A percentile compares a stretch with the other conserved stretches of the same genome.
phyloP scores from a whole-genome alignment of 179 eudicot species.

The Silene coronaria region DNA sequence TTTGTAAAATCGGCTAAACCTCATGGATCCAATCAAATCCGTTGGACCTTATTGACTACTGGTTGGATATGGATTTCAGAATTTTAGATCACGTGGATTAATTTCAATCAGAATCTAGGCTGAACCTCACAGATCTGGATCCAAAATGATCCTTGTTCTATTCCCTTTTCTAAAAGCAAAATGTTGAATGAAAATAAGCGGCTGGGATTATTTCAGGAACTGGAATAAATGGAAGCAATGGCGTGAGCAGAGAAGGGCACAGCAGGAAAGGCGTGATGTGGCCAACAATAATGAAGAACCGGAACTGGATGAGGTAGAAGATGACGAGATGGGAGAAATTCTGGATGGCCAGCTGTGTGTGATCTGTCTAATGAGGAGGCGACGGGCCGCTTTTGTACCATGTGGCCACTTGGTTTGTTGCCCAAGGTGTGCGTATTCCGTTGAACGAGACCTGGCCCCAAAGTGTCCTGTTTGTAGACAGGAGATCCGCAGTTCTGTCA shows the following conservation, averaged over 20 bases:
- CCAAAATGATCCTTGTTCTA: background rate
- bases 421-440: constrained; percentile 55
- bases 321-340: constrained; percentile 56
- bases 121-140: too few relatives aligned
- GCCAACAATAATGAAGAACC: constrained; percentile 20
- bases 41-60: background rate
- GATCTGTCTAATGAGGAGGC: constrained; percentile 60
- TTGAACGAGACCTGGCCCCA: constrained; percentile 54
- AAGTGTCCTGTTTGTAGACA: constrained; percentile 94
- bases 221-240: constrained; percentile 69
- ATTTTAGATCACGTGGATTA: too few relatives aligned
- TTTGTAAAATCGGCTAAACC: too few relatives aligned
- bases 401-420: constrained; percentile 95
- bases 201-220: constrained; percentile 42
- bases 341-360: constrained; percentile 84
- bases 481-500: constrained; percentile 49
- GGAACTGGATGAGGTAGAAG: constrained; percentile 32
- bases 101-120: too few relatives aligned
- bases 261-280: constrained; percentile 27
- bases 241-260: constrained; percentile 48
- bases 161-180: background rate
- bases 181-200: too few relatives aligned
- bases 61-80: background rate
- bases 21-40: background rate
- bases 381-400: constrained; percentile 79